Percentiles rank a stretch among this genome's conserved stretches.
Conservation (phyloP, 371 early-diverging fungal genomes). For the Mortierella sp. region DNA sequence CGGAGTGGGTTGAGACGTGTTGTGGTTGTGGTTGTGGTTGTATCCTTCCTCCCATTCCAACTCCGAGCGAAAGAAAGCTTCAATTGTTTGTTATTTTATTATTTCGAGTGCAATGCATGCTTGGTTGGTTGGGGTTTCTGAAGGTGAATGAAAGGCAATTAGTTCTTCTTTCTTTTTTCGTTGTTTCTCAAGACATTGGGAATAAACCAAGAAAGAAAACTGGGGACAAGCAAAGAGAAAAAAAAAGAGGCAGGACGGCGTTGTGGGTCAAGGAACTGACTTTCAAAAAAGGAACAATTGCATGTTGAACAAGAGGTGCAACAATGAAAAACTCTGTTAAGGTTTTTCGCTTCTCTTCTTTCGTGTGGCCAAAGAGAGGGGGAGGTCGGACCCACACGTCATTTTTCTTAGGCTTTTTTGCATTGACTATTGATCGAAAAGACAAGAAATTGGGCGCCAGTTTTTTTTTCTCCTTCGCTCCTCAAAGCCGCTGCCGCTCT, state of each 20-base stretch:
- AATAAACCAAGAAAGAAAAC: not conserved
- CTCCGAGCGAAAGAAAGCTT: too few species aligned
- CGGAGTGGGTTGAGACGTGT: too few species aligned
- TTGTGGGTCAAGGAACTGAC: not conserved
- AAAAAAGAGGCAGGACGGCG: slow-evolving; percentile 3
- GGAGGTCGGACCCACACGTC: not conserved
- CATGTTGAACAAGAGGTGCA: too few species aligned
- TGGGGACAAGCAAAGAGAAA: not conserved
- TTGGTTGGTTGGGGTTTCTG: too few species aligned
- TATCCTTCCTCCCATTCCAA: too few species aligned
- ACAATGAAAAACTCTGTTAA: not conserved
- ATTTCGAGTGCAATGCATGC: too few species aligned
- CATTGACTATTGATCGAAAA: not conserved
- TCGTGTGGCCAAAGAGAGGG: not conserved
- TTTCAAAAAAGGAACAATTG: not conserved
- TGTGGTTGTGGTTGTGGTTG: too few species aligned
- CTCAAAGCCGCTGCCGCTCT: not conserved
- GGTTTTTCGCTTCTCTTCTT: not conserved
- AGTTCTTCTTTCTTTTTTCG: not conserved
- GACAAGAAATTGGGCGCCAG: slow-evolving; percentile 3
- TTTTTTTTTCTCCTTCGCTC: not conserved
- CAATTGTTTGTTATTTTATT: too few species aligned
- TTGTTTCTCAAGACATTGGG: not conserved
- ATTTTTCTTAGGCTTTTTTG: not conserved
- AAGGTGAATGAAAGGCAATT: too few species aligned